Evolutionary conservation across 2,329 filamentous ascomycete genomes (phyloP).

Genomic region (Ceratocystis eucalypticola): DNA sequence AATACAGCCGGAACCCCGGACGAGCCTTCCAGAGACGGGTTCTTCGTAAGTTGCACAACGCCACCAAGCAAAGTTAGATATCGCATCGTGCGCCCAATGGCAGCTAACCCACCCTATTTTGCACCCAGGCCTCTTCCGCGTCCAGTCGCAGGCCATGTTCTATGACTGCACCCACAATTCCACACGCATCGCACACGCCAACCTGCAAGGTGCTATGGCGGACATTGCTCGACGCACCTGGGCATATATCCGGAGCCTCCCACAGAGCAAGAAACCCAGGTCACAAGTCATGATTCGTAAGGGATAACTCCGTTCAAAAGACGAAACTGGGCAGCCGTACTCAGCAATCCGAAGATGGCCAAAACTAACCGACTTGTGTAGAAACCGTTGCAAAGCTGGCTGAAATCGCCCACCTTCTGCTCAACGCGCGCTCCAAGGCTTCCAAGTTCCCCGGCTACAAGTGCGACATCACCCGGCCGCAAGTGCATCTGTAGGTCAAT

Average conservation of each 20-base stretch:
- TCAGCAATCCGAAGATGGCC: background rate
- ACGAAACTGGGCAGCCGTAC: background rate
- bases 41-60: conserved; percentile 37
- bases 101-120: background rate
- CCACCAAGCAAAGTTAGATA: too few species aligned
- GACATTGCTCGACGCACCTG: conserved; percentile 68
- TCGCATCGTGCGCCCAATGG: too few species aligned
- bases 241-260: conserved; percentile 48
- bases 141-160: conserved; percentile 74
- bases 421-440: conserved; percentile 42
- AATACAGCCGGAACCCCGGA: conserved; percentile 58
- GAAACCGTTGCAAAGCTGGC: conserved; percentile 54
- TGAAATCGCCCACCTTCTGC: conserved; percentile 48
- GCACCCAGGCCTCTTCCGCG: conserved; percentile 53
- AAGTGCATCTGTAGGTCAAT: conserved; percentile 18
- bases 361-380: conserved; percentile 32
- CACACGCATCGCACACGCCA: conserved; percentile 51
- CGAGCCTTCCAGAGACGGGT: conserved; percentile 69
- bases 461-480: conserved; percentile 31
- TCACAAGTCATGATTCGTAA: conserved; percentile 49
- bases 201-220: conserved; percentile 58
- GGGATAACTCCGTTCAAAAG: conserved; percentile 23
- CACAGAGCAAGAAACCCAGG: conserved; percentile 41
- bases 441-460: conserved; percentile 37
- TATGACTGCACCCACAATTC: conserved; percentile 71